These are phyloP conservation scores for Colletotrichum lentis DNA, from an alignment of 2,329 filamentous ascomycete species.

Conservation along the genomic window DNA sequence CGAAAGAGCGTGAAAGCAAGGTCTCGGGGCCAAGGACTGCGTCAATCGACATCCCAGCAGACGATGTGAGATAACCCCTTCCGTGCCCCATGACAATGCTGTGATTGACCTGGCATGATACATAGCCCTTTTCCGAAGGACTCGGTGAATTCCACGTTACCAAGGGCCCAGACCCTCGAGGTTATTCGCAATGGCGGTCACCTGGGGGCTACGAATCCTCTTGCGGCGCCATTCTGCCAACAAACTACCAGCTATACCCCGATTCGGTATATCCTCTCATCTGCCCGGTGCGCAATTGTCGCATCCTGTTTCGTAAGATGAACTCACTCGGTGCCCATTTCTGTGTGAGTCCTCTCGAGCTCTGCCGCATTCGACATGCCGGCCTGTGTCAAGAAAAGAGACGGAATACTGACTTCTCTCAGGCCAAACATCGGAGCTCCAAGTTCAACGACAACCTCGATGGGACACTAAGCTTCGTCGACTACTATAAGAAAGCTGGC, in stretches of 20 bases:
- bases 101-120: not conserved
- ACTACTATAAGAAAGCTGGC: constrained; percentile 19
- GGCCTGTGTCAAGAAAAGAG: not conserved
- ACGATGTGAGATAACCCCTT: not conserved
- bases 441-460: constrained; percentile 53
- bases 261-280: constrained; percentile 43
- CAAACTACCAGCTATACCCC: constrained; percentile 44
- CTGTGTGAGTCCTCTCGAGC: constrained; percentile 26
- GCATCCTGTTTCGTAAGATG: constrained; percentile 41
- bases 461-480: constrained; percentile 49
- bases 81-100: not conserved
- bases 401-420: constrained; percentile 10
- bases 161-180: not conserved
- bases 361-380: not conserved
- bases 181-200: constrained; percentile 14
- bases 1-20: constrained; percentile 5
- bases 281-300: constrained; percentile 52
- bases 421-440: constrained; percentile 38
- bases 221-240: constrained; percentile 47
- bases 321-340: constrained; percentile 41
- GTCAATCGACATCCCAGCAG: not conserved
- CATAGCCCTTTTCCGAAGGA: not conserved
- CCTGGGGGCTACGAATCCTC: constrained; percentile 2
- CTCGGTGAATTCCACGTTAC: not conserved
- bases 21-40: not conserved